Evolutionary conservation across 2,329 filamentous ascomycete genomes (phyloP).

Genomic region (Myotisia sp.): DNA sequence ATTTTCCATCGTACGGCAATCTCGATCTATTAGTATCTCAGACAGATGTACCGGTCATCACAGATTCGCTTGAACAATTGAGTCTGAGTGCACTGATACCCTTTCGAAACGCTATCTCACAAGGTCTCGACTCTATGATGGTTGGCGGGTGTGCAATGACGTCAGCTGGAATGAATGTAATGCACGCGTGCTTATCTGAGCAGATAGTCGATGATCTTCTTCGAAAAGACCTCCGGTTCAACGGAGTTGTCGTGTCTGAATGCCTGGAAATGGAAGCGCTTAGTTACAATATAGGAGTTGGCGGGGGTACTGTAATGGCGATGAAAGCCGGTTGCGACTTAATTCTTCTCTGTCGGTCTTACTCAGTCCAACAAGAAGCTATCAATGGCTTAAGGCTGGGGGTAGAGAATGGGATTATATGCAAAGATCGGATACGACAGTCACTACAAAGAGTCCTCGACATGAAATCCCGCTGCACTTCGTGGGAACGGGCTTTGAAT

Average conservation of each 20-base stretch:
- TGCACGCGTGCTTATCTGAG: constrained; percentile 85
- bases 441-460: constrained; percentile 65
- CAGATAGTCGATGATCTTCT: constrained; percentile 85
- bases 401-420: constrained; percentile 79
- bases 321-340: constrained; percentile 92
- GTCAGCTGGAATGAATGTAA: constrained; percentile 81
- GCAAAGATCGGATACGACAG: constrained; percentile 61
- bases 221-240: constrained; percentile 75
- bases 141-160: constrained; percentile 88
- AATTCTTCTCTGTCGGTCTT: constrained; percentile 74
- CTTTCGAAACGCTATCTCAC: constrained; percentile 75
- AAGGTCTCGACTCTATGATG: constrained; percentile 87
- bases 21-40: constrained; percentile 85
- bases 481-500: constrained; percentile 82
- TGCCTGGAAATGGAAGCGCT: constrained; percentile 94
- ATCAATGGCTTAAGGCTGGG: constrained; percentile 80
- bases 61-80: constrained; percentile 81
- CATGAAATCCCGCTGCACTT: constrained; percentile 73
- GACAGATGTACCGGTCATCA: constrained; percentile 86
- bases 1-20: constrained; percentile 93
- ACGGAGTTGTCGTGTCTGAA: constrained; percentile 86
- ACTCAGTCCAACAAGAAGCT: constrained; percentile 77
- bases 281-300: constrained; percentile 91
- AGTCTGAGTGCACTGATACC: constrained; percentile 84
- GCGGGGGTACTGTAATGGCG: constrained; percentile 92